A percentile compares a stretch with the other conserved stretches of the same genome.
Conservation (phyloP, 2,329 filamentous ascomycete genomes). For the Triangularia setosa region DNA sequence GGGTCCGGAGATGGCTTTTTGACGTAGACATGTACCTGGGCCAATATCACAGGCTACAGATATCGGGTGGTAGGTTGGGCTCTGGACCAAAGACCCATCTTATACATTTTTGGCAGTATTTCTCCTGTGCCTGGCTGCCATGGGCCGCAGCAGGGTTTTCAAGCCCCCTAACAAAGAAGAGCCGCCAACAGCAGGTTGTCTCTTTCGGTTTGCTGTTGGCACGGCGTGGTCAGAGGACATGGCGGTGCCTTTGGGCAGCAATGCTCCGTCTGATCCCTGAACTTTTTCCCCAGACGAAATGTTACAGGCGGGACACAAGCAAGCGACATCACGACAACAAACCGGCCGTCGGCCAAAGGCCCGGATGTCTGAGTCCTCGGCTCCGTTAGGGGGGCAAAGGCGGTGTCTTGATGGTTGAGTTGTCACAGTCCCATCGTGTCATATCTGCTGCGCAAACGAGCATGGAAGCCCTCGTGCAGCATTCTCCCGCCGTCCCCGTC, state of each 20-base stretch:
- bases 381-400: conserved; percentile 18
- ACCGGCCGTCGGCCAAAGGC: conserved; percentile 24
- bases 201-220: conserved; percentile 10
- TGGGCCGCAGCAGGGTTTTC: conserved; percentile 9
- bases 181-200: conserved; percentile 13
- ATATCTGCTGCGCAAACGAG: conserved; percentile 19
- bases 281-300: conserved; percentile 18
- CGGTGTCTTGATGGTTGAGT: conserved; percentile 17
- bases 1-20: conserved; percentile 10
- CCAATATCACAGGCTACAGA: conserved; percentile 5
- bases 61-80: conserved; percentile 7
- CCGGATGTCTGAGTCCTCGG: conserved; percentile 23
- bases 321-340: conserved; percentile 28
- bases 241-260: conserved; percentile 41
- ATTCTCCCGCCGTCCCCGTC: conserved; percentile 19
- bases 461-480: conserved; percentile 23
- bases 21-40: conserved; percentile 3
- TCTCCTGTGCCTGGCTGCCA: conserved; percentile 12
- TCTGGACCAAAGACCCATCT: conserved; percentile 20
- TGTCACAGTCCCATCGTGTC: conserved; percentile 20
- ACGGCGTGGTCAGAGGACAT: conserved; percentile 29
- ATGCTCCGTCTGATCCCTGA: conserved; percentile 36
- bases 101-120: conserved; percentile 23
- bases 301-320: conserved; percentile 21
- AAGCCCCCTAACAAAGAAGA: conserved; percentile 14